Evolutionary conservation across 2,329 filamentous ascomycete genomes (phyloP), one percentile per base, ranked within the genome.

Genomic region (Clonostachys byssicola): DNA sequence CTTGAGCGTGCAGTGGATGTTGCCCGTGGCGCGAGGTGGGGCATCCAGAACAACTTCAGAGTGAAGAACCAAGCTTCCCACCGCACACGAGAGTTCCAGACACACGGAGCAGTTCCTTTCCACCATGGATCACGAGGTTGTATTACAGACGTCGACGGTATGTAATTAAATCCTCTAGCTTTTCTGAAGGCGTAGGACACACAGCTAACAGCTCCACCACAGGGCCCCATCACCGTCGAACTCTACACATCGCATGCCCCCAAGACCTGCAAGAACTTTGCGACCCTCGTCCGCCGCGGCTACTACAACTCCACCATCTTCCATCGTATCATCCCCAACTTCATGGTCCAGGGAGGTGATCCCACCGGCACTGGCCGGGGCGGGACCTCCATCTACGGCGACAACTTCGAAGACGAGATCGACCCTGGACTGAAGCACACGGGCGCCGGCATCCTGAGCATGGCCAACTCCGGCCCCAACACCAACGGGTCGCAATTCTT

Each of bases 401-500:
- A 91, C 44, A 92, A 89, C 63, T 97, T 97, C 65, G 89, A 86
- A 51, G 94, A 99, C 71, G 94, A 99, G 75, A 92, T 97, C 57
- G 73, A 79, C 42, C 70, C 83, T 3, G 72, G 74, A 5, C 73
- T 99, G 47, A 94, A 92, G 63, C 94, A 99, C 72, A 95, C 91
- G 0, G 92, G 92, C 36, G 92, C 92, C 5, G 92, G 92, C 2
- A 77, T 97, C n/a, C 72, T 99, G 57, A 91, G 85, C 70, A 99
- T 99, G 94, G 94, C 94, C 50, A 99, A 99, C 69, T 84, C 85
- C 14, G 94, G 94, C 0, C 89, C 89, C 9, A 83, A 97, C 66
- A 95, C 92, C 35, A 97, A 97, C 66, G 92, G 92, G 18, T 89
- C 83, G 49, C 94, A 97, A 70, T 99, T 97, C 70, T 97, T 97